Evolutionary conservation across 257 asterid species (phyloP).

Genomic region (Capsicum pubescens): DNA sequence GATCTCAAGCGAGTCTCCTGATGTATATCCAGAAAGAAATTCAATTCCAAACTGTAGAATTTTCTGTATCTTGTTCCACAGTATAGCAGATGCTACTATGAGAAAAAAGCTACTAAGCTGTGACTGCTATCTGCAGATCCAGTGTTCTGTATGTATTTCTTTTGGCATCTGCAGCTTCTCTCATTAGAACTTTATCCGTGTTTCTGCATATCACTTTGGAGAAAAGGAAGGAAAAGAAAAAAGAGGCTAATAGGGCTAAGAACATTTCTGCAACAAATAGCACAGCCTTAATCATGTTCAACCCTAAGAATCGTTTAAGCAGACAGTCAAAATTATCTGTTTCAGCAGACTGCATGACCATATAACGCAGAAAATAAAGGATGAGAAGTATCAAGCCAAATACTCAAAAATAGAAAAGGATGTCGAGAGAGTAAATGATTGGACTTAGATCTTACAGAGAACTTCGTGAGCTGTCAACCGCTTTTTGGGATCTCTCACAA

Average conservation of each 20-base stretch:
- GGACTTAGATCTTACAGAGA: conserved; percentile 52
- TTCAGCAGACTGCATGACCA: conserved; percentile 3
- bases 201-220: not conserved
- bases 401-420: conserved; percentile 9
- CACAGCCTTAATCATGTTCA: not conserved
- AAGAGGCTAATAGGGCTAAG: not conserved
- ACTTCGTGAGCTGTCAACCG: conserved; percentile 72
- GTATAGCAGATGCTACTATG: not conserved
- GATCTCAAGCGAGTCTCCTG: not conserved
- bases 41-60: not conserved
- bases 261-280: conserved; percentile 23
- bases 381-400: conserved; percentile 17
- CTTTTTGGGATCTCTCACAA: conserved; percentile 63
- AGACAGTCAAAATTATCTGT: not conserved
- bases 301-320: not conserved
- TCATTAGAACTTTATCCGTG: not conserved
- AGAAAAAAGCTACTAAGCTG: conserved; percentile 16
- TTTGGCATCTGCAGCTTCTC: not conserved
- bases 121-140: conserved; percentile 13
- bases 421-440: conserved; percentile 20
- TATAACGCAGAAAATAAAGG: not conserved
- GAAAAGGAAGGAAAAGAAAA: conserved; percentile 1
- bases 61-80: not conserved
- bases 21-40: not conserved
- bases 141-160: not conserved